A percentile compares a stretch with the other conserved stretches of the same genome.
Evolutionary conservation across 768 basidiomycete genomes (phyloP).

Genomic region (Leccinum uliginosum): DNA sequence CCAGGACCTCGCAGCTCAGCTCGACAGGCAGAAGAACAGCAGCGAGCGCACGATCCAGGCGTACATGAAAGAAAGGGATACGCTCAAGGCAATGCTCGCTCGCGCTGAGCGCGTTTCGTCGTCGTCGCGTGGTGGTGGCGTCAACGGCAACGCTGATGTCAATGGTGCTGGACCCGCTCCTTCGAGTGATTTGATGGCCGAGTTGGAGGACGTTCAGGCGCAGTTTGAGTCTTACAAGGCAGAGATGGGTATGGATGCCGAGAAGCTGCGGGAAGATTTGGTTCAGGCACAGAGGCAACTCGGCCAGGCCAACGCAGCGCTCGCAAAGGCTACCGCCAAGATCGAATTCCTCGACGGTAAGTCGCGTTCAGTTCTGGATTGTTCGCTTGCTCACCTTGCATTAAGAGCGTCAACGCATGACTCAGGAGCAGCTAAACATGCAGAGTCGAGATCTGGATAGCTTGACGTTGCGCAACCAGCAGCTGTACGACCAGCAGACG

Average conservation of each 20-base stretch:
- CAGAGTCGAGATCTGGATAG: constrained; percentile 65
- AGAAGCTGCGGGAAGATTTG: constrained; percentile 68
- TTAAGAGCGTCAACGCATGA: constrained; percentile 65
- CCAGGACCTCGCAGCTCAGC: constrained; percentile 66
- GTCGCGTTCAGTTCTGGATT: constrained; percentile 16
- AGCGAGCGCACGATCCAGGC: constrained; percentile 70
- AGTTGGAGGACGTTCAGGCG: constrained; percentile 67
- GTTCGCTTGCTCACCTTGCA: neutral
- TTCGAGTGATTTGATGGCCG: constrained; percentile 44
- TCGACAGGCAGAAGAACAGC: constrained; percentile 73
- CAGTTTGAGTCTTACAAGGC: constrained; percentile 78
- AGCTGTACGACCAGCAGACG: constrained; percentile 69
- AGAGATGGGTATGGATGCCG: constrained; percentile 79
- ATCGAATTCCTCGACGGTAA: constrained; percentile 72
- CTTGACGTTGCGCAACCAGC: constrained; percentile 61
- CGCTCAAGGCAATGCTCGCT: constrained; percentile 70
- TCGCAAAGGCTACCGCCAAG: constrained; percentile 84
- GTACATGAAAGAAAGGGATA: constrained; percentile 84
- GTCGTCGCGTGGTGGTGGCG: constrained; percentile 9
- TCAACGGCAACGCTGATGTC: constrained; percentile 37
- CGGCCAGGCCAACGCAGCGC: constrained; percentile 55
- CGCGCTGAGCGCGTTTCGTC: constrained; percentile 38
- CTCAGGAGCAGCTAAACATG: constrained; percentile 61
- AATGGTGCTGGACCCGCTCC: constrained; percentile 20
- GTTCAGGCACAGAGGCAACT: constrained; percentile 61